Evolutionary conservation across 768 basidiomycete genomes (phyloP).

Genomic region (Leccinum sublutescens): DNA sequence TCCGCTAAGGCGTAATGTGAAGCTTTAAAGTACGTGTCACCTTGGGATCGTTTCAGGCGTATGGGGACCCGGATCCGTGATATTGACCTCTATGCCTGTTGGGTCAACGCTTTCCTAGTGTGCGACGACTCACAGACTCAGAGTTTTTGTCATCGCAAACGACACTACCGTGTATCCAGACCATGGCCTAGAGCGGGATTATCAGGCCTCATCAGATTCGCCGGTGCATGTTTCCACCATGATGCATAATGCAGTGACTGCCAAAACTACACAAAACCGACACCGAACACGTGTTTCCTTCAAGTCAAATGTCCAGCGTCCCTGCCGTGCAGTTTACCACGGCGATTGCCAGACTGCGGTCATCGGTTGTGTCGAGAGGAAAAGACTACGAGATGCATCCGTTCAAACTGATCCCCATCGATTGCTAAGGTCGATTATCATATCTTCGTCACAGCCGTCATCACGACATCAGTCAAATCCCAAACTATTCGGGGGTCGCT

Average conservation of each 20-base stretch:
- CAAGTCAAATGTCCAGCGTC: neutral
- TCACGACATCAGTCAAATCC: constrained; percentile 24
- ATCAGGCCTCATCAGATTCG: constrained; percentile 3
- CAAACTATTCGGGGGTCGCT: constrained; percentile 10
- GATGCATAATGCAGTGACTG: neutral
- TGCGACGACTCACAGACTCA: neutral
- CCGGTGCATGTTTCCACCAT: neutral
- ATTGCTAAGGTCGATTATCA: constrained; percentile 7
- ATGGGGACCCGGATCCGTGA: neutral
- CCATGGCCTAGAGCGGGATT: constrained; percentile 3
- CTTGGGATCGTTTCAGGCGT: neutral
- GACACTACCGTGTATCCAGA: neutral
- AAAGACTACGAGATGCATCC: neutral
- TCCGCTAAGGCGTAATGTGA: neutral
- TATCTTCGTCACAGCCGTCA: constrained; percentile 2
- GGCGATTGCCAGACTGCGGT: neutral
- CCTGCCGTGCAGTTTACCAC: neutral
- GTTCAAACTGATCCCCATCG: constrained; percentile 11
- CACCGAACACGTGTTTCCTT: constrained; percentile 8
- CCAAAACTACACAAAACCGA: neutral
- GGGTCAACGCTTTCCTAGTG: neutral
- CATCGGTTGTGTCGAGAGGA: neutral
- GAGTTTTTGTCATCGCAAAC: neutral
- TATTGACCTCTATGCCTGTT: neutral
- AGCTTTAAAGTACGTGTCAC: neutral